These are phyloP conservation scores for Collariella sp. DNA, from an alignment of 495 filamentous ascomycete species.

Conservation along the genomic window DNA sequence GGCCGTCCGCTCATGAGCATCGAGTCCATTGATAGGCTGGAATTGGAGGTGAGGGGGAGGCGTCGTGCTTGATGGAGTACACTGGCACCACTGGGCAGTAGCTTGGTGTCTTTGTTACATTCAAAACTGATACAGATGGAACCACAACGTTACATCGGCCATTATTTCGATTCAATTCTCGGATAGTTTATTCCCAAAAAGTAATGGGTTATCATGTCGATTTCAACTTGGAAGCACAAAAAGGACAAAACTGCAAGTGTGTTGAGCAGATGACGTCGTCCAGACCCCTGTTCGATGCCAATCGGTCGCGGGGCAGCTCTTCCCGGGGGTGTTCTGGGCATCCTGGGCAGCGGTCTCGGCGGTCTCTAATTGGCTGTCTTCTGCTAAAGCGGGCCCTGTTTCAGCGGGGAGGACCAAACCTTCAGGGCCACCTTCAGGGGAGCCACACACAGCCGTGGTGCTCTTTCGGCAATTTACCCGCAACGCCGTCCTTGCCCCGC, in stretches of 20 bases:
- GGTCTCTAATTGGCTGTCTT: neutral
- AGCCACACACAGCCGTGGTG: neutral
- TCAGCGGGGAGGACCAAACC: neutral
- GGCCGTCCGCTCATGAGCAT: neutral
- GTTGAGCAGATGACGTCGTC: conserved; percentile 1
- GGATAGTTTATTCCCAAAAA: too few relatives aligned
- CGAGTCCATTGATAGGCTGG: neutral
- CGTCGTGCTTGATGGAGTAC: neutral
- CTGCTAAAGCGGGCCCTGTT: neutral
- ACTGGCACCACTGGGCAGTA: too few relatives aligned
- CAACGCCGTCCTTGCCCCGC: conserved; percentile 23
- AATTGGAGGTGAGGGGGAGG: conserved; percentile 5
- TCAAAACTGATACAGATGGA: too few relatives aligned
- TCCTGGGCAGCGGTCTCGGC: neutral
- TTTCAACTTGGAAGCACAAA: too few relatives aligned
- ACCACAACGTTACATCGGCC: too few relatives aligned
- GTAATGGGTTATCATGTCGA: too few relatives aligned
- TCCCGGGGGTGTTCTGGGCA: conserved; percentile 4
- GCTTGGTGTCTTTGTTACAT: too few relatives aligned
- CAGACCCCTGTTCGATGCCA: neutral
- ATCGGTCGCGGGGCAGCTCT: conserved; percentile 12
- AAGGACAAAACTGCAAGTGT: too few relatives aligned
- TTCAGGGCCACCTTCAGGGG: neutral
- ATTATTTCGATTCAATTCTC: too few relatives aligned
- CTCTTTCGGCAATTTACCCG: conserved; percentile 27